A percentile compares a stretch with the other conserved stretches of the same genome.
Conservation (phyloP, 257 asterid genomes). For the Echium plantagineum region DNA sequence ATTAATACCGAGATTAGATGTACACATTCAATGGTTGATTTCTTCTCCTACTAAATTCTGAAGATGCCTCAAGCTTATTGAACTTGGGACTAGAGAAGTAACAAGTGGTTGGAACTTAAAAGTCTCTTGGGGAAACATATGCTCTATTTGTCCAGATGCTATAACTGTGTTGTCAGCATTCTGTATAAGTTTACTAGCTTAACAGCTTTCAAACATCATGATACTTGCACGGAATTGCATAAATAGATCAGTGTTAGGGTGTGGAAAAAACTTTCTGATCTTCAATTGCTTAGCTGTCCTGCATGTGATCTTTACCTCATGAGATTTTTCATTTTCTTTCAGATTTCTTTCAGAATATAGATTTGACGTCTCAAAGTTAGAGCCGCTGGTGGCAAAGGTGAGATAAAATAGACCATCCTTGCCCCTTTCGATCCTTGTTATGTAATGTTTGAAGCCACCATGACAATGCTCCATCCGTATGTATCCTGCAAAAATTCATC, state of each 20-base stretch:
- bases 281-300: not conserved
- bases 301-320: constrained; percentile 1
- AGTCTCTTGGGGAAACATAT: not conserved
- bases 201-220: not conserved
- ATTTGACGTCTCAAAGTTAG: constrained; percentile 79
- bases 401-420: constrained; percentile 12
- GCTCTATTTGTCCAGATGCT: not conserved
- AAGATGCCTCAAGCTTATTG: too few species aligned
- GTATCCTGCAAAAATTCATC: too few species aligned
- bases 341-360: constrained; percentile 79
- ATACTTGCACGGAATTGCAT: not conserved
- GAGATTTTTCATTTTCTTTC: constrained; percentile 6
- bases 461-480: too few species aligned
- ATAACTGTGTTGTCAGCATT: not conserved
- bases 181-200: not conserved
- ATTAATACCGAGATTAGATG: too few species aligned
- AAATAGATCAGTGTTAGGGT: not conserved
- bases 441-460: not conserved
- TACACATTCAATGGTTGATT: not conserved
- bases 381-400: constrained; percentile 93
- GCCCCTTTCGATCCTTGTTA: constrained; percentile 4
- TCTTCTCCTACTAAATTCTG: not conserved
- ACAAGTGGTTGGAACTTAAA: too few species aligned
- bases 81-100: not conserved
- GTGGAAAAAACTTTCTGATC: not conserved